A percentile compares a stretch with the other conserved stretches of the same genome.
phyloP scores from a whole-genome alignment of 352 stramenopile species.

The Sclerospora graminicola region DNA sequence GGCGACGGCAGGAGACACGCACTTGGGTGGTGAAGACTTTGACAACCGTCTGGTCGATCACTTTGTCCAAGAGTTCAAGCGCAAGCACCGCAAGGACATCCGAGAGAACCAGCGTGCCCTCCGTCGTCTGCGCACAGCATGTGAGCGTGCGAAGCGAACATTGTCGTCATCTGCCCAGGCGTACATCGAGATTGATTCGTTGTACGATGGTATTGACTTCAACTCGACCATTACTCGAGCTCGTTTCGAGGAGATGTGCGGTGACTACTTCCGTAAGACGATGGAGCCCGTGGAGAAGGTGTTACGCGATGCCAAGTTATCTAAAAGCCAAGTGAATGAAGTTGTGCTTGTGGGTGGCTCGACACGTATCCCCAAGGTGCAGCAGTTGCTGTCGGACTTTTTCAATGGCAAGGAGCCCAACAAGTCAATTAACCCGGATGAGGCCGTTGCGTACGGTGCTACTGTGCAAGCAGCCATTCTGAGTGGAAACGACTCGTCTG shows the following conservation, averaged over 20 bases:
- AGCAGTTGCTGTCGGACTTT: conserved; percentile 48
- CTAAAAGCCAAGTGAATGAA: conserved; percentile 76
- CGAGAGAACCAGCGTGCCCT: too few relatives aligned
- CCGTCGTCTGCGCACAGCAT: too few relatives aligned
- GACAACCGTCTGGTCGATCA: too few relatives aligned
- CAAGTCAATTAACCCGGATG: conserved; percentile 77
- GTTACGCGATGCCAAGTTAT: conserved; percentile 82
- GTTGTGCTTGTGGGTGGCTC: conserved; percentile 77
- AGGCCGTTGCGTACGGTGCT: conserved; percentile 74
- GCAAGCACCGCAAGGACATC: too few relatives aligned
- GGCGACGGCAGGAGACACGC: too few relatives aligned
- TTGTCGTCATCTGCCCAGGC: conserved; percentile 87
- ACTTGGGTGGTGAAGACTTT: too few relatives aligned
- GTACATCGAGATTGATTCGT: conserved; percentile 91
- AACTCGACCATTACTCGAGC: conserved; percentile 88
- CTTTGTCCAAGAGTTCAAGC: too few relatives aligned
- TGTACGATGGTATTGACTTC: conserved; percentile 90
- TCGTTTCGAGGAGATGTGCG: conserved; percentile 86
- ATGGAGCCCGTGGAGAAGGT: conserved; percentile 87
- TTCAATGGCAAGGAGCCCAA: conserved; percentile 67
- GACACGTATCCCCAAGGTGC: conserved; percentile 64
- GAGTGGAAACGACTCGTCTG: conserved; percentile 50
- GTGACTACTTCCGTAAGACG: conserved; percentile 88
- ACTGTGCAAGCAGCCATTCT: conserved; percentile 61
- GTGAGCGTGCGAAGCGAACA: too few relatives aligned